A percentile compares a stretch with the other conserved stretches of the same genome.
Evolutionary conservation across 139 green algal species (phyloP).

Genomic region (Volvox reticuliferus): DNA sequence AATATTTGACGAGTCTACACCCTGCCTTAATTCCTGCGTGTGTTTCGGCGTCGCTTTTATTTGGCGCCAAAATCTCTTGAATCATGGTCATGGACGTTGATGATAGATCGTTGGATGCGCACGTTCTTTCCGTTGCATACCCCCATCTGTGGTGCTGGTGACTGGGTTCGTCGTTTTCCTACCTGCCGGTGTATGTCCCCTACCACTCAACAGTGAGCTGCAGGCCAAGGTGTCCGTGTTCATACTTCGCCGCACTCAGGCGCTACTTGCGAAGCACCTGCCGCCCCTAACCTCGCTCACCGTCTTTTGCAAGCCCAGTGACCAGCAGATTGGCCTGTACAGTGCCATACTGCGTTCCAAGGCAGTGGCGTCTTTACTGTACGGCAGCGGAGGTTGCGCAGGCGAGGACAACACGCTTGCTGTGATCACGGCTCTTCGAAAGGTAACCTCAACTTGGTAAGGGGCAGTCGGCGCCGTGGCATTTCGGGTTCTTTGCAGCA

Average conservation of each 20-base stretch:
- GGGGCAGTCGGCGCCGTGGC: too few species aligned
- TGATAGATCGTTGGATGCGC: too few species aligned
- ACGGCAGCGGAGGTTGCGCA: slow-evolving; percentile 14
- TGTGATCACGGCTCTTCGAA: slow-evolving; percentile 73
- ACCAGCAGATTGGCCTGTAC: slow-evolving; percentile 77
- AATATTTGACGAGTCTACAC: too few species aligned
- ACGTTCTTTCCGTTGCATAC: too few species aligned
- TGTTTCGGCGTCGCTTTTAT: too few species aligned
- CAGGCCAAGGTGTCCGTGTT: slow-evolving; percentile 65
- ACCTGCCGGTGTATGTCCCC: too few species aligned
- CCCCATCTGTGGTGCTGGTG: too few species aligned
- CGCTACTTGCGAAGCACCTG: slow-evolving; percentile 81
- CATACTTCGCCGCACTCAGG: slow-evolving; percentile 81
- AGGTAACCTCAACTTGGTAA: slow-evolving; percentile 54
- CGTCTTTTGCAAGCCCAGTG: slow-evolving; percentile 79
- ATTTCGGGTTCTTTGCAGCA: too few species aligned
- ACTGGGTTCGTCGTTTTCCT: too few species aligned
- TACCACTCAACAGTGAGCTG: slow-evolving; percentile 66
- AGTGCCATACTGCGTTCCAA: slow-evolving; percentile 61
- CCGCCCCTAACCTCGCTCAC: slow-evolving; percentile 77
- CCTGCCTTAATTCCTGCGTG: too few species aligned
- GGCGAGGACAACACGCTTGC: slow-evolving; percentile 66
- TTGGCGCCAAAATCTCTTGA: too few species aligned
- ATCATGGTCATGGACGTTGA: too few species aligned
- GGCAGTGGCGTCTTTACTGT: slow-evolving; percentile 46